A percentile compares a stretch with the other conserved stretches of the same genome.
Conservation (phyloP, 139 green algal species). For the Mesotaenium endlicherianum region DNA sequence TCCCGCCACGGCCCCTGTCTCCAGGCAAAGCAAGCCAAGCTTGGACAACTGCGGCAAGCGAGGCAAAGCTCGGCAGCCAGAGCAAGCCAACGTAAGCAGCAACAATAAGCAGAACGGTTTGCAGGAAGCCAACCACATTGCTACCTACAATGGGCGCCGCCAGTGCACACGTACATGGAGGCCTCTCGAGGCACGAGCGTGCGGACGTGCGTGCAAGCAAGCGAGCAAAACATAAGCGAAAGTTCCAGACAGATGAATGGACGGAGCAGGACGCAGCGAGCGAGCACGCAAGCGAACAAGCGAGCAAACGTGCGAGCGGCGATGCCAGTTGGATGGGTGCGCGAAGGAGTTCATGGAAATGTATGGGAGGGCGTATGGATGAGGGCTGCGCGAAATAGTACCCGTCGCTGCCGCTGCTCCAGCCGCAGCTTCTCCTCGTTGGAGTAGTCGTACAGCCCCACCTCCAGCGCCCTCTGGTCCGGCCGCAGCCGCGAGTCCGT, state of each 20-base stretch:
- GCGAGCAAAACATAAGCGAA: not conserved
- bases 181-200: too few relatives aligned
- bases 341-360: not conserved
- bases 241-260: not conserved
- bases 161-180: too few relatives aligned
- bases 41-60: too few relatives aligned
- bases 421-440: constrained; percentile 56
- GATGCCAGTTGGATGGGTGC: constrained; percentile 1
- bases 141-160: too few relatives aligned
- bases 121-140: too few relatives aligned
- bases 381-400: too few relatives aligned
- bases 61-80: too few relatives aligned
- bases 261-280: not conserved
- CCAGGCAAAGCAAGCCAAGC: too few relatives aligned
- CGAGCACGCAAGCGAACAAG: not conserved
- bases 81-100: too few relatives aligned
- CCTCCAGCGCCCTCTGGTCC: constrained; percentile 53
- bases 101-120: too few relatives aligned
- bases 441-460: constrained; percentile 50
- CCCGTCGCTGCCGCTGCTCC: constrained; percentile 51
- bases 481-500: constrained; percentile 54
- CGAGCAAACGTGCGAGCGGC: not conserved
- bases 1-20: too few relatives aligned
- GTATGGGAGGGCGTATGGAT: not conserved
- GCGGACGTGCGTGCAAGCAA: not conserved